Base-by-base conservation (phyloP, 176 grass and related monocot species). In the Musa schizocarpa region DNA sequence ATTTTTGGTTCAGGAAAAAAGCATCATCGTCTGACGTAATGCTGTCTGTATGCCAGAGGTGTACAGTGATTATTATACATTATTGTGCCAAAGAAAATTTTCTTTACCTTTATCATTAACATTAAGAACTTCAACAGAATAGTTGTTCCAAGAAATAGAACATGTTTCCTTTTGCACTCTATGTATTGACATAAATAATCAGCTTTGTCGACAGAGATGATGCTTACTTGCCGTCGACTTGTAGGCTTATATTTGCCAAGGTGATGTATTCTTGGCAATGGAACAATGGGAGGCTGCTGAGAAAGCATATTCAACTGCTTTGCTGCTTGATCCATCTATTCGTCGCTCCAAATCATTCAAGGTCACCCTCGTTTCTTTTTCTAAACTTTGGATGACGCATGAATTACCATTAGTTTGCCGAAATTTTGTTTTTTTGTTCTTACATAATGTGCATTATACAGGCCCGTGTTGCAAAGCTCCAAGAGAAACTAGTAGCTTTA, bases 291-390 rank as follows among this genome's bases (percentile, higher is more conserved):
- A 52, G 77, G 68, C 63, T 69, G 90, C 88, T 4, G 88, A 94
- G 65, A 64, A 81, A 65, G 86, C 88, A 63, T 94, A 83, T 82
- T 86, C 84, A 68, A 68, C 76, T 55, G 88, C 90, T 56, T 87
- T 99, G 84, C 72, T 86, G 69, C 72, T 94, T 53, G 90, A 99
- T 84, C 84, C 90, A 68, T 91, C 88, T 26, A 77, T 91, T 78
- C 82, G 88, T 20, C 80, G 90, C 0, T 89, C 88, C 73, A 93
- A 82, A 64, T 93, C 90, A 11, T 98, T 94, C 84, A 98, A 88
- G 95, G 95, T 98, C 74, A n/a, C 43, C 74, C 78, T 50, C 25
- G 65, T 54, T 63, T 54, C 11, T 55, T 9, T 68, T 22, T 24
- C 43, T 53, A 24, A 71, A 27, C 52, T 75, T 1, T 22, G 1